Evolutionary conservation across 2,329 filamentous ascomycete species (phyloP), one percentile per base, ranked within the genome.

Genomic region (Boeremia lycopersici): DNA sequence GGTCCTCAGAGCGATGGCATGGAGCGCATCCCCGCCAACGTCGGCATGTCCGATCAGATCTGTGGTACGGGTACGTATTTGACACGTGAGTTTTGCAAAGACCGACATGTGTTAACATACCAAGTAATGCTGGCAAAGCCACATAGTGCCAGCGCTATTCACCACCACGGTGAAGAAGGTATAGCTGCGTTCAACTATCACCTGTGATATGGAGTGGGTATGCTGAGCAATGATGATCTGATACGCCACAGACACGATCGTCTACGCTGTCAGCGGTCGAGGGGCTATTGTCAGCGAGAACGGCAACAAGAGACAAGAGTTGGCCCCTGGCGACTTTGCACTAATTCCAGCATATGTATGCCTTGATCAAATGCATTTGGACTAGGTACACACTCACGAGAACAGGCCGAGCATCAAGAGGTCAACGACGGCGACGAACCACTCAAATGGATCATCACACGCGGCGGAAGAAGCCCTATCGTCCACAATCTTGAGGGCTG

Each of bases 131-230:
- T 86, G 34, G 84, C 87, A 2, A 84, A 85, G 60, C 85, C 88
- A 6, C 81, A 83, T 47, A 85, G 84, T 26, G 75, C 81, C 2
- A 86, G 86, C 0, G 81, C 84, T 6, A 79, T 91, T 19, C 86
- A 88, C 59, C 88, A 91, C 64, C 86, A 90, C 64, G 87, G 86
- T 49, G 82, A 86, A 67, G 86, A 90, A 79, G 84, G 84, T 86
- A 67, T 64, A 78, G 46, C 31, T 30, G 9, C 26, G 2, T 26
- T 8, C 8, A 19, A 10, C 7, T 15, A 11, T n/a, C 4, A 9
- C 15, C n/a, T 26, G 26, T 15, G 15, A 31, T 4, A 15, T 10
- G 2, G 7, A 15, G 10, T 13, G 4, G 12, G 3, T 12, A 11
- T 6, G 19, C 12, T 23, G 13, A 33, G 10, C 2, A 17, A 28